These are phyloP conservation scores for Cyberlindnera meyerae DNA, from an alignment of 805 yeast genomes.

Conservation along the genomic window DNA sequence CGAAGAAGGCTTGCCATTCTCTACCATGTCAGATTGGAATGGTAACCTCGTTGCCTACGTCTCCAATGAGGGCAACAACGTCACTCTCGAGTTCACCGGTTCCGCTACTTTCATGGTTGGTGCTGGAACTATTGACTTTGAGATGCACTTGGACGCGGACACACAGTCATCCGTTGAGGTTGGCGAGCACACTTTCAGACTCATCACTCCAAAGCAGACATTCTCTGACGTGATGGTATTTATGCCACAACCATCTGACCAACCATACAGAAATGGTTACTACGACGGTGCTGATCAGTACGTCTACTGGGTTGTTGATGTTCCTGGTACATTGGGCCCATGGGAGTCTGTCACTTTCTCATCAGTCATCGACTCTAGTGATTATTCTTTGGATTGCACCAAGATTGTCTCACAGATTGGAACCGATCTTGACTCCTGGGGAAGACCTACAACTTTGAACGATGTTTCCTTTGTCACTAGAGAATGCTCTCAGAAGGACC, in stretches of 20 bases:
- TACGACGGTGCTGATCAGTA: not conserved
- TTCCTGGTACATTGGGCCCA: conserved; percentile 1
- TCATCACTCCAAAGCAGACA: not conserved
- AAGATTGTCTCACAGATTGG: not conserved
- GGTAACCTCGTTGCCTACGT: not conserved
- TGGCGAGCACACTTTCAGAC: not conserved
- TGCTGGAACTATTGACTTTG: not conserved
- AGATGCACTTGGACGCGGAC: not conserved
- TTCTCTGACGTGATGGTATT: not conserved
- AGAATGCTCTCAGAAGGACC: not conserved
- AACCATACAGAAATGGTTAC: not conserved
- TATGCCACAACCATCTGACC: not conserved
- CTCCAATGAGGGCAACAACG: not conserved
- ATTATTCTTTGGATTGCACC: not conserved
- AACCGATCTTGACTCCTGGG: not conserved
- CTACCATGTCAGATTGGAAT: not conserved
- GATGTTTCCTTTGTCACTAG: not conserved
- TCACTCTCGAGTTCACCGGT: not conserved
- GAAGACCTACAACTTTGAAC: not conserved
- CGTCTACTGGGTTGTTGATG: conserved; percentile 1
- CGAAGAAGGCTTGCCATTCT: not conserved
- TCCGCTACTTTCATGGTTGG: not conserved
- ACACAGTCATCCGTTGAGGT: not conserved
- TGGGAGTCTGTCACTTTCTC: conserved; percentile 2
- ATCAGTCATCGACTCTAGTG: not conserved